Conservation (phyloP, 495 filamentous ascomycete species). For the Glarea lozoyensis region DNA sequence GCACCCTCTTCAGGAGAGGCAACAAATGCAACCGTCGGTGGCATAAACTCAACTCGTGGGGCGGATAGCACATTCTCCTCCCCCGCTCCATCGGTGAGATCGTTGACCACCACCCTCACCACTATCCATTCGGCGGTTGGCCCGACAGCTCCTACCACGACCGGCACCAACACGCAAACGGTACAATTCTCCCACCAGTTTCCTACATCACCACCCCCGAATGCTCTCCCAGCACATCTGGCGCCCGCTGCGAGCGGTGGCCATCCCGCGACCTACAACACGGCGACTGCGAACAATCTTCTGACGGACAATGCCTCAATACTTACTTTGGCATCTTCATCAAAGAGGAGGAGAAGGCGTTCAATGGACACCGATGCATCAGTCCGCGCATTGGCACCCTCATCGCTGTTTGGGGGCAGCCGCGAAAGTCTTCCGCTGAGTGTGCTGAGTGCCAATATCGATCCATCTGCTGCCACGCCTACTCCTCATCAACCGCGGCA, state of each 20-base stretch:
- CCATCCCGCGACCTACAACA: conserved; percentile 75
- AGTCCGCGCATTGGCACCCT: conserved; percentile 83
- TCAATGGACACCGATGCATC: conserved; percentile 95
- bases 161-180: conserved; percentile 38
- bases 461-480: conserved; percentile 16
- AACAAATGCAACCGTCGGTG: conserved; percentile 60
- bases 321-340: conserved; percentile 91
- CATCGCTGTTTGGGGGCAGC: conserved; percentile 84
- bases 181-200: conserved; percentile 89
- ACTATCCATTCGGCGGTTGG: conserved; percentile 79
- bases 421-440: conserved; percentile 81
- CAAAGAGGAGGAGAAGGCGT: conserved; percentile 77
- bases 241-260: conserved; percentile 40
- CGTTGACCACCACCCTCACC: conserved; percentile 88
- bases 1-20: conserved; percentile 47
- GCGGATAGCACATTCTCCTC: conserved; percentile 90
- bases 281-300: conserved; percentile 85
- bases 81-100: conserved; percentile 82
- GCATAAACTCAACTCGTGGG: conserved; percentile 56
- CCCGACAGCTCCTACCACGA: conserved; percentile 24
- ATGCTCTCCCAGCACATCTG: conserved; percentile 75
- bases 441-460: conserved; percentile 70
- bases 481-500: conserved; percentile 42
- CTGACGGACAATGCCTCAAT: conserved; percentile 94
- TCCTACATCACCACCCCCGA: conserved; percentile 61